These are phyloP conservation scores for Sclerotinia minor DNA, from an alignment of 2,329 filamentous ascomycete genomes.

Conservation along the genomic window DNA sequence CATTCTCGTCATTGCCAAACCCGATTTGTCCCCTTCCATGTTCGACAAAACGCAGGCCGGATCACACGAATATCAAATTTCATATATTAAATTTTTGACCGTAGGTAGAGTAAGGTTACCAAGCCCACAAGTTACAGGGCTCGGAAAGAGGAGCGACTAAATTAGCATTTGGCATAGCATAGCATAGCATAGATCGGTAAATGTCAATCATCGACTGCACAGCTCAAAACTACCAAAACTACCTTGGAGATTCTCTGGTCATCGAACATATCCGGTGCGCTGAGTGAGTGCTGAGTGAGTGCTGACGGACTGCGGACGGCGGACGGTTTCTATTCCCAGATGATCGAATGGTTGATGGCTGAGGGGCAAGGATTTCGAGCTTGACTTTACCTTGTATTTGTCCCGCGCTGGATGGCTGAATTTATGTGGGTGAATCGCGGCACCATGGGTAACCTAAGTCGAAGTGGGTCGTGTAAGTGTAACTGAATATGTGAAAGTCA, in stretches of 20 bases:
- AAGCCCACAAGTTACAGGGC: not conserved
- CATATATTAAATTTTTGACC: not conserved
- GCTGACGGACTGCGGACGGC: not conserved
- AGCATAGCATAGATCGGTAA: not conserved
- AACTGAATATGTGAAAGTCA: conserved; percentile 8
- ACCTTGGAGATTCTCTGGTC: not conserved
- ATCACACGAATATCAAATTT: conserved; percentile 15
- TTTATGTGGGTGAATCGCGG: conserved; percentile 17
- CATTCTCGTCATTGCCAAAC: conserved; percentile 12
- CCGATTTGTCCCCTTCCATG: not conserved
- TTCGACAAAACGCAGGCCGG: not conserved
- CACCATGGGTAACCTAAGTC: not conserved
- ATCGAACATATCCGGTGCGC: conserved; percentile 13
- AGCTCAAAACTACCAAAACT: not conserved
- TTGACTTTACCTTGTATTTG: conserved; percentile 8
- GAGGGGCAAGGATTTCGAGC: conserved; percentile 6
- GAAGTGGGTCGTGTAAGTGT: conserved; percentile 12
- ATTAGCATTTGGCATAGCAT: not conserved
- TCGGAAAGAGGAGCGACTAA: not conserved
- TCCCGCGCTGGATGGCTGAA: conserved; percentile 16
- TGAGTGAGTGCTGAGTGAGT: no score
- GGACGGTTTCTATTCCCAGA: conserved; percentile 1
- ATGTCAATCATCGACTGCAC: not conserved
- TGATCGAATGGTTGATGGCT: conserved; percentile 15
- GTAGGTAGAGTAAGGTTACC: conserved; percentile 11